A percentile compares a stretch with the other conserved stretches of the same genome.
Evolutionary conservation across 768 basidiomycete genomes (phyloP).

Genomic region (Multifurca ochricompacta): DNA sequence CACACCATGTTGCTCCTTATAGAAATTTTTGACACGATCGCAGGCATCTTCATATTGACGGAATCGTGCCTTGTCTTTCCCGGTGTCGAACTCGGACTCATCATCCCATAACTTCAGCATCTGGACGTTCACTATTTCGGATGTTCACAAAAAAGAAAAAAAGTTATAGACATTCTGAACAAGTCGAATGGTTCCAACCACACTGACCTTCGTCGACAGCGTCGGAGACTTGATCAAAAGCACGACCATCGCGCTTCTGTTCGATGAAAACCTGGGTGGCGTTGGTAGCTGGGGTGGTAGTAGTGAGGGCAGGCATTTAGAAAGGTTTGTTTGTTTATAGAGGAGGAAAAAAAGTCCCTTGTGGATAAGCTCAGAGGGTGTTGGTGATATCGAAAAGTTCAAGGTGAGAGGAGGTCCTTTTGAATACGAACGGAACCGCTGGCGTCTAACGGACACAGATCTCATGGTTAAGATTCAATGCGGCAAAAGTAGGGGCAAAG

Average conservation of each 20-base stretch:
- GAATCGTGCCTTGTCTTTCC: slow-evolving; percentile 60
- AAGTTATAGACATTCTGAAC: no score
- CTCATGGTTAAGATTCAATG: neutral
- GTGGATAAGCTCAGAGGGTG: slow-evolving; percentile 2
- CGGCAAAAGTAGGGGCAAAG: neutral
- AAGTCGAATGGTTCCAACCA: no score
- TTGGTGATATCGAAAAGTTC: slow-evolving; percentile 2
- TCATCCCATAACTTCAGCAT: slow-evolving; percentile 54
- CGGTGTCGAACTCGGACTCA: slow-evolving; percentile 47
- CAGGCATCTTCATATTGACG: slow-evolving; percentile 70
- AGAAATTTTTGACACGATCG: slow-evolving; percentile 70
- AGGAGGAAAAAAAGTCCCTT: no score
- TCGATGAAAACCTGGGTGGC: neutral
- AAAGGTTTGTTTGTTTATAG: no score
- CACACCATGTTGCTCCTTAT: slow-evolving; percentile 69
- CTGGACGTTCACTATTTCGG: slow-evolving; percentile 64
- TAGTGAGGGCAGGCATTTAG: slow-evolving; percentile 16
- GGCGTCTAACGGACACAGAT: slow-evolving; percentile 12
- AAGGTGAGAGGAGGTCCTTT: slow-evolving; percentile 1
- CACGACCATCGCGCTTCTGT: slow-evolving; percentile 24
- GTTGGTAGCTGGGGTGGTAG: neutral
- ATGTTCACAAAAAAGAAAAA: no score
- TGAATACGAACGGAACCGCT: neutral
- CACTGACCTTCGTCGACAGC: slow-evolving; percentile 42
- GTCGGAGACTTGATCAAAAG: slow-evolving; percentile 39